Percentiles rank a stretch among this genome's conserved stretches.
These are phyloP conservation scores for Raffaelea ambrosiae DNA, from an alignment of 2,329 filamentous ascomycete species.

Conservation along the genomic window DNA sequence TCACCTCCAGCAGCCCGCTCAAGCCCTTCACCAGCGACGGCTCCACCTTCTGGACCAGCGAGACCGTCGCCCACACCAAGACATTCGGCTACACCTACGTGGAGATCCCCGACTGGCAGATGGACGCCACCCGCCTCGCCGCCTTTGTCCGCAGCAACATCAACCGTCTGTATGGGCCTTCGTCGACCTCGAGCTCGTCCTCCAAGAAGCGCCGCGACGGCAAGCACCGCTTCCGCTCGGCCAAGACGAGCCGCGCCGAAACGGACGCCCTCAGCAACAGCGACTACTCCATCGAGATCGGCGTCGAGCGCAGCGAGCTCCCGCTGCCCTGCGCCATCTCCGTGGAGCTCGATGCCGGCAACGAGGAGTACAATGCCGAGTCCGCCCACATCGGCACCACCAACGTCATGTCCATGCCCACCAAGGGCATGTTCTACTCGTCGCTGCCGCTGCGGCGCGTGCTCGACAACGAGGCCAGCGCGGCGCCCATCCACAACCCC, in stretches of 20 bases:
- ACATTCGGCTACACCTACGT: slow-evolving; percentile 33
- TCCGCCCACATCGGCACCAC: slow-evolving; percentile 22
- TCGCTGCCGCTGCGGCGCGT: slow-evolving; percentile 21
- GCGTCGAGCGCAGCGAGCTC: slow-evolving; percentile 27
- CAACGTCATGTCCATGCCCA: slow-evolving; percentile 28
- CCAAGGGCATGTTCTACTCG: slow-evolving; percentile 21
- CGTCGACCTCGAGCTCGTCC: not conserved
- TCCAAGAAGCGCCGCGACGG: not conserved
- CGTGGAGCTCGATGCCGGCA: slow-evolving; percentile 18
- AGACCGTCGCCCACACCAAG: slow-evolving; percentile 19
- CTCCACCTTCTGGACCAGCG: slow-evolving; percentile 32
- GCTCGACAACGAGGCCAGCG: slow-evolving; percentile 2
- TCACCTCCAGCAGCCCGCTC: slow-evolving; percentile 36
- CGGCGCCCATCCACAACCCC: not conserved
- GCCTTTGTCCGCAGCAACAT: slow-evolving; percentile 56
- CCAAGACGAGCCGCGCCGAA: too few relatives aligned
- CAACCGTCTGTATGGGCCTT: slow-evolving; percentile 37
- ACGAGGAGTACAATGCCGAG: not conserved
- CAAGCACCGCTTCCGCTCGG: not conserved
- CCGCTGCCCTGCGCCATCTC: slow-evolving; percentile 27
- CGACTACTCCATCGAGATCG: slow-evolving; percentile 28
- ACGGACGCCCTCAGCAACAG: not conserved
- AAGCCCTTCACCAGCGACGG: slow-evolving; percentile 32
- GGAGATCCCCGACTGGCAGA: slow-evolving; percentile 34
- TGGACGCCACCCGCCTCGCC: slow-evolving; percentile 48